Evolutionary conservation across 768 basidiomycete genomes (phyloP), one percentile per base, ranked within the genome.

Genomic region (Hydnomerulius pinastri): DNA sequence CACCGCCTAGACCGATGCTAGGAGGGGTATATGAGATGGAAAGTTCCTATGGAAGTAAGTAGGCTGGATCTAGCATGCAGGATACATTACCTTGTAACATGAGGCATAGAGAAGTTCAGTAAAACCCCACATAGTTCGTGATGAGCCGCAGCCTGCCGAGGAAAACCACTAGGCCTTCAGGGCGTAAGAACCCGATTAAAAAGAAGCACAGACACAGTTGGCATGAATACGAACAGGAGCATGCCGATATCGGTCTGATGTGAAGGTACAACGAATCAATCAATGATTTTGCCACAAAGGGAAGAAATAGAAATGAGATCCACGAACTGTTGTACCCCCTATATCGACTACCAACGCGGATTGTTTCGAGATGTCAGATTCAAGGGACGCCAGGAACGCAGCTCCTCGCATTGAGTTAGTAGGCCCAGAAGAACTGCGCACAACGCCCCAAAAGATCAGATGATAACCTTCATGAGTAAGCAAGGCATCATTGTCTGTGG

Each of bases 351-450:
- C 85, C 43, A 83, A 68, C 35, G 75, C 71, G 50, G 71, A 64
- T 61, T 74, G 66, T 50, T 60, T 70, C 38, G 64, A 38, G 47
- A 65, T 53, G 54, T 59, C 51, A 8, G 63, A 64, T 53, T 69
- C 70, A 37, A 73, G 63, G 8, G 74, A 76, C 1, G 83, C 77
- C 5, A 86, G 70, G 62, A 79, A 85, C 4, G 78, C 79, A 5
- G 83, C 85, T 8, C 84, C 85, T 43, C 85, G 71, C 83, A 86
- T 87, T 1, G 82, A 84, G 61, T 86, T 86, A 1, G 85, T 87
- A 6, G 83, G 79, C 3, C 81, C 82, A 36, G 76, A 78, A 18
- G 76, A 76, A 50, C 61, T 68, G 48, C 36, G 39, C 10, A n/a
- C n/a, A n/a, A n/a, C n/a, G n/a, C n/a, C n/a, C n/a, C n/a, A n/a